A percentile compares a stretch with the other conserved stretches of the same genome.
These are phyloP conservation scores for Akanthomyces muscarius DNA, from an alignment of 2,329 filamentous ascomycete species.

Conservation along the genomic window DNA sequence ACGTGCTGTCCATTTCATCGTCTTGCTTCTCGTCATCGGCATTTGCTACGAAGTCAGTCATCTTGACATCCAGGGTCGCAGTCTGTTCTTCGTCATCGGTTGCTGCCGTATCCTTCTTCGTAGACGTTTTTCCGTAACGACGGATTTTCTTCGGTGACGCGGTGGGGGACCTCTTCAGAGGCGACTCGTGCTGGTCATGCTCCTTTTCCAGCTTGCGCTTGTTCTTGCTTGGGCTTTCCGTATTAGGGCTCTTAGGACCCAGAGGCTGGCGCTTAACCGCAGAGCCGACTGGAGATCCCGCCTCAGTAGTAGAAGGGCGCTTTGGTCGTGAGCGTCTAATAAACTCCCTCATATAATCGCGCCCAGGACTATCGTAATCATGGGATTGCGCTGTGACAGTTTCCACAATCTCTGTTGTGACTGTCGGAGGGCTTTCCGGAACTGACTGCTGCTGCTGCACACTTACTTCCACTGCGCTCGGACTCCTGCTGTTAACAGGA, in stretches of 20 bases:
- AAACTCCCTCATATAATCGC: slow-evolving; percentile 34
- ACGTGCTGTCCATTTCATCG: slow-evolving; percentile 19
- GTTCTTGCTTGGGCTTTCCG: slow-evolving; percentile 29
- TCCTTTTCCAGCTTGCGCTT: slow-evolving; percentile 31
- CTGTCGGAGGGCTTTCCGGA: slow-evolving; percentile 3
- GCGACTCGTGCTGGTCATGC: slow-evolving; percentile 20
- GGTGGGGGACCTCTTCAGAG: slow-evolving; percentile 22
- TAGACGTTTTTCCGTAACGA: slow-evolving; percentile 19
- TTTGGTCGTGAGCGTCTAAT: slow-evolving; percentile 32
- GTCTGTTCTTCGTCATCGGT: slow-evolving; percentile 1
- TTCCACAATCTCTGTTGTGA: slow-evolving; percentile 7
- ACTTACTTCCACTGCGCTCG: neutral
- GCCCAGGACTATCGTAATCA: slow-evolving; percentile 32
- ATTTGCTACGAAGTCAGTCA: neutral
- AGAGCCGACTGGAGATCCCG: slow-evolving; percentile 29
- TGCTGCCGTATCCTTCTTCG: neutral
- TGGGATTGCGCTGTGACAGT: slow-evolving; percentile 9
- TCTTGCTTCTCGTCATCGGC: slow-evolving; percentile 19
- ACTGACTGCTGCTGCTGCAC: slow-evolving; percentile 2
- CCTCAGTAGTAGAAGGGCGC: slow-evolving; percentile 28
- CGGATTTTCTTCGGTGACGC: slow-evolving; percentile 26
- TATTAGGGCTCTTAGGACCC: slow-evolving; percentile 34
- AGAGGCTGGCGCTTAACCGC: slow-evolving; percentile 29
- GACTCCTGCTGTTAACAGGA: slow-evolving; percentile 24
- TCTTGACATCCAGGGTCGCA: slow-evolving; percentile 1